Percentiles rank a stretch among this genome's conserved stretches.
These are phyloP conservation scores for Aschersonia sp. DNA, from an alignment of 2,329 filamentous ascomycete species.

Conservation along the genomic window DNA sequence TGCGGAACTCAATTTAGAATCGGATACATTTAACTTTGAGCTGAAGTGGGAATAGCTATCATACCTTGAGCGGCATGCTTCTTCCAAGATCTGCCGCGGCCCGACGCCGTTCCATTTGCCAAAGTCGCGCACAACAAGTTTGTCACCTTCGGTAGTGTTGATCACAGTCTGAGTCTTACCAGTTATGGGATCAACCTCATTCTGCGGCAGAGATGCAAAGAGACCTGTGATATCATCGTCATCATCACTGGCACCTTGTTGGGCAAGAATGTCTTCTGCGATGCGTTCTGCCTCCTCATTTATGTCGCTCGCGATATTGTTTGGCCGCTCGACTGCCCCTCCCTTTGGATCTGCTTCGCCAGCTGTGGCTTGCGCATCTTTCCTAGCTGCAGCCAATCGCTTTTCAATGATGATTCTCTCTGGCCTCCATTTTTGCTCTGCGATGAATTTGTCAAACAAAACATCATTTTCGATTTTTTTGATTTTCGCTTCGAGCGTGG, in stretches of 20 bases:
- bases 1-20: slow-evolving; percentile 13
- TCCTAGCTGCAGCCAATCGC: slow-evolving; percentile 38
- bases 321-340: slow-evolving; percentile 18
- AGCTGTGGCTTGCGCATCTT: slow-evolving; percentile 12
- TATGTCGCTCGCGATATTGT: slow-evolving; percentile 20
- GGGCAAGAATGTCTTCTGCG: slow-evolving; percentile 42
- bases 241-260: slow-evolving; percentile 23
- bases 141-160: slow-evolving; percentile 35
- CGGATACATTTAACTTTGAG: neutral
- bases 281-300: slow-evolving; percentile 43
- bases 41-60: neutral
- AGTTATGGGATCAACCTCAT: slow-evolving; percentile 41
- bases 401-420: slow-evolving; percentile 46
- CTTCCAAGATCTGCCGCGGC: slow-evolving; percentile 66
- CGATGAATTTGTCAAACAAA: slow-evolving; percentile 54
- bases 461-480: slow-evolving; percentile 65
- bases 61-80: slow-evolving; percentile 71
- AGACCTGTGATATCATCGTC: slow-evolving; percentile 36
- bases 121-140: slow-evolving; percentile 63
- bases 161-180: slow-evolving; percentile 44
- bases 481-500: slow-evolving; percentile 60
- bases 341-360: slow-evolving; percentile 5
- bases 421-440: slow-evolving; percentile 50
- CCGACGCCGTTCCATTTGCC: slow-evolving; percentile 66
- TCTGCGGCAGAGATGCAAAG: slow-evolving; percentile 46